phyloP scores from a whole-genome alignment of 305 asterid species.

The Fraxinus sp. region DNA sequence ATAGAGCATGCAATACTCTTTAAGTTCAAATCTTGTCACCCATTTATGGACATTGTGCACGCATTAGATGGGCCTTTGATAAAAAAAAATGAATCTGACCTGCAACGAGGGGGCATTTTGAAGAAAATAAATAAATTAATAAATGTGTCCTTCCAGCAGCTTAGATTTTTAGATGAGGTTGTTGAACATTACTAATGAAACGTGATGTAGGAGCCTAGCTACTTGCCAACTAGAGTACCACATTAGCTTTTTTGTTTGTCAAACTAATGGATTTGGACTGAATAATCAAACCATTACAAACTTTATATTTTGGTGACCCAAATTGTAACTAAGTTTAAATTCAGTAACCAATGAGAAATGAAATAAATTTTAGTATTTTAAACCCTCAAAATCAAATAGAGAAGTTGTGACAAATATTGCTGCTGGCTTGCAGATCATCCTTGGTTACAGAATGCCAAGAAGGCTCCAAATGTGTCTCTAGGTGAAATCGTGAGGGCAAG shows the following conservation, averaged over 20 bases:
- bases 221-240: background rate
- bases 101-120: background rate
- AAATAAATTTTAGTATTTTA: background rate
- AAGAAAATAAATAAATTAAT: background rate
- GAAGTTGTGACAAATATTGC: background rate
- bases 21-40: too few species aligned
- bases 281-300: background rate
- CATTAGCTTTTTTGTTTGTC: background rate
- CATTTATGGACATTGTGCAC: background rate
- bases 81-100: background rate
- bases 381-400: background rate
- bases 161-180: background rate
- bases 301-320: background rate
- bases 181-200: background rate
- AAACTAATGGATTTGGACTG: too few species aligned
- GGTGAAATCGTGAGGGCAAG: background rate
- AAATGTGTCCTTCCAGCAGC: background rate
- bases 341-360: background rate
- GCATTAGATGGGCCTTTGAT: background rate
- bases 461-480: background rate
- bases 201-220: background rate
- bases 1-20: too few species aligned
- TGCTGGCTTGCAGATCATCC: conserved; percentile 31
- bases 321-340: background rate
- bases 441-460: background rate